Evolutionary conservation across 208 protist species (phyloP).

Genomic region (Novymonas esmeraldas): DNA sequence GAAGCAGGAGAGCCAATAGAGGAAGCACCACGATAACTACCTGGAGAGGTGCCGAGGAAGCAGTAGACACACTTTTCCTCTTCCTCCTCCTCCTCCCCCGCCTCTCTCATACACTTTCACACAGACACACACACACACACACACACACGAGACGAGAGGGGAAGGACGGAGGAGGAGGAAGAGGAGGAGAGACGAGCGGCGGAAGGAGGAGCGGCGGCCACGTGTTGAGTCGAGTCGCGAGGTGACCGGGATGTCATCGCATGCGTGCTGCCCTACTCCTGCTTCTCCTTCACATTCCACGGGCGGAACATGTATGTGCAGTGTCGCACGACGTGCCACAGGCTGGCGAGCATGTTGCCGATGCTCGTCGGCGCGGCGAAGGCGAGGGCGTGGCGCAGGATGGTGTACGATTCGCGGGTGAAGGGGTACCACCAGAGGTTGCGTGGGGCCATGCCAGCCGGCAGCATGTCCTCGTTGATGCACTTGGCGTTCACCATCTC

Average conservation of each 20-base stretch:
- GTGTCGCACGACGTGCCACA: conserved; percentile 38
- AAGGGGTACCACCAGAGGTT: conserved; percentile 87
- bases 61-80: too few species aligned
- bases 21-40: too few species aligned
- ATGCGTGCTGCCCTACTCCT: conserved; percentile 3
- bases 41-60: too few species aligned
- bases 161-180: neutral
- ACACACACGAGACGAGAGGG: too few species aligned
- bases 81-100: too few species aligned
- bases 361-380: conserved; percentile 44
- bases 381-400: conserved; percentile 32
- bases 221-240: too few species aligned
- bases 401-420: conserved; percentile 38
- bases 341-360: conserved; percentile 24
- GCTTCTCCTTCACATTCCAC: conserved; percentile 44
- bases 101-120: too few species aligned
- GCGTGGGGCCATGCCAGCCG: conserved; percentile 36
- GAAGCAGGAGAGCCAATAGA: too few species aligned
- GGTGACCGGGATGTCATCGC: too few species aligned
- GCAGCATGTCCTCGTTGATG: conserved; percentile 67
- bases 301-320: conserved; percentile 55
- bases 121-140: too few species aligned
- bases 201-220: neutral
- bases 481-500: conserved; percentile 90
- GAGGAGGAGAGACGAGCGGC: neutral